phyloP scores from a whole-genome alignment of 176 grass and related monocot genomes.

The Olyra latifolia region DNA sequence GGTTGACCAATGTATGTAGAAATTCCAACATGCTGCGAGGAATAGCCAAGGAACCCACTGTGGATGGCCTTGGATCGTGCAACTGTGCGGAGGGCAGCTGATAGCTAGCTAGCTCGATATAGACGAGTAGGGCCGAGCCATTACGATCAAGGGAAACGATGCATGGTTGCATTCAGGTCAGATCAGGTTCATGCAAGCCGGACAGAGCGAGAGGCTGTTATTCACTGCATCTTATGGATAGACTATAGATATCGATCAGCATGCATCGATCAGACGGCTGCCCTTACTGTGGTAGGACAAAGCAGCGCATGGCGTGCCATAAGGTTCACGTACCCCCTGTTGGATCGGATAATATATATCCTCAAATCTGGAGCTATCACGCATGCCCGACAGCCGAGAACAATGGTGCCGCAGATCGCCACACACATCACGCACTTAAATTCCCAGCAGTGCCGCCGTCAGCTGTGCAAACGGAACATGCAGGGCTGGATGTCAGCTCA shows the following conservation, averaged over 20 bases:
- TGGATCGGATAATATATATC: background rate
- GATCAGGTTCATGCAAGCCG: slow-evolving; percentile 19
- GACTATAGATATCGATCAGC: too few relatives aligned
- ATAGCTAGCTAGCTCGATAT: background rate
- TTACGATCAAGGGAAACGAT: background rate
- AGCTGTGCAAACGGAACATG: background rate
- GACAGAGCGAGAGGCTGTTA: background rate
- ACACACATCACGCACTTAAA: background rate
- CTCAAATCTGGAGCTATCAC: background rate
- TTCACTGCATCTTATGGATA: background rate
- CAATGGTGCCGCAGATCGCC: background rate
- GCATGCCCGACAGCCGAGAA: background rate
- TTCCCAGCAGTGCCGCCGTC: background rate
- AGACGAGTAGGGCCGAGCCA: slow-evolving; percentile 3
- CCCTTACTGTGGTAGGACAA: slow-evolving; percentile 25
- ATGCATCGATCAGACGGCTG: background rate
- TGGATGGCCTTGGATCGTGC: background rate
- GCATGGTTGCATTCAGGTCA: background rate
- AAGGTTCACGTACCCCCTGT: slow-evolving; percentile 10
- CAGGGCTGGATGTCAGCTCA: background rate
- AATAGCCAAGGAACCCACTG: background rate
- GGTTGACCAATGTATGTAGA: too few relatives aligned
- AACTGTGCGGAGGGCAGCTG: background rate
- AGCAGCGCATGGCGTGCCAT: slow-evolving; percentile 35
- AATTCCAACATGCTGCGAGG: background rate